A percentile compares a stretch with the other conserved stretches of the same genome.
Conservation (phyloP, 2,329 filamentous ascomycete genomes). For the Colletotrichum nymphaeae region DNA sequence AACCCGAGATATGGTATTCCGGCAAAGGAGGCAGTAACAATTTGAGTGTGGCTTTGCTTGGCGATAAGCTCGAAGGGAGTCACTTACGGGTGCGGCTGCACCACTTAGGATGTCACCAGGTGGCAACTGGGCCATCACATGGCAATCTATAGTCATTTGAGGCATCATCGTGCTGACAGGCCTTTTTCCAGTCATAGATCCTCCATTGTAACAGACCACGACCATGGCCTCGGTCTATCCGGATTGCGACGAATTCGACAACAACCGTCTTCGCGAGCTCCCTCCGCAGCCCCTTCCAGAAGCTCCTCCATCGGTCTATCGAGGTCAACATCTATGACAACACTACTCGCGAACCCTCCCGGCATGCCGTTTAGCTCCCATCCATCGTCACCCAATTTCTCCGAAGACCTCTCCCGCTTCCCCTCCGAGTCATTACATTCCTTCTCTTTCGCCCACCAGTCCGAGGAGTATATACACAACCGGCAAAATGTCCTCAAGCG, state of each 20-base stretch:
- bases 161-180: slow-evolving; percentile 31
- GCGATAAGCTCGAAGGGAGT: slow-evolving; percentile 15
- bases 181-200: slow-evolving; percentile 65
- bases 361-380: slow-evolving; percentile 68
- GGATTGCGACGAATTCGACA: slow-evolving; percentile 95
- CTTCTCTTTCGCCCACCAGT: slow-evolving; percentile 97
- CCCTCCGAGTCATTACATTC: slow-evolving; percentile 97
- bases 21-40: neutral
- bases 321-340: slow-evolving; percentile 77
- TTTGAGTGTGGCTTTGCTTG: neutral
- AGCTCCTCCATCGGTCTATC: slow-evolving; percentile 69
- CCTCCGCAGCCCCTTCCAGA: slow-evolving; percentile 73
- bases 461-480: slow-evolving; percentile 90
- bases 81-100: slow-evolving; percentile 32
- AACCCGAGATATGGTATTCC: neutral
- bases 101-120: slow-evolving; percentile 15
- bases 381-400: slow-evolving; percentile 79
- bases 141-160: slow-evolving; percentile 21
- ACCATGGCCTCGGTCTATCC: slow-evolving; percentile 86
- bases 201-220: slow-evolving; percentile 85
- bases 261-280: slow-evolving; percentile 74
- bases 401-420: slow-evolving; percentile 91
- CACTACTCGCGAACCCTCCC: slow-evolving; percentile 69
- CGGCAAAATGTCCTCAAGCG: slow-evolving; percentile 93
- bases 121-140: slow-evolving; percentile 32